These are phyloP conservation scores for Salix arbutifolia DNA, from an alignment of 345 rosid species.

Conservation along the genomic window DNA sequence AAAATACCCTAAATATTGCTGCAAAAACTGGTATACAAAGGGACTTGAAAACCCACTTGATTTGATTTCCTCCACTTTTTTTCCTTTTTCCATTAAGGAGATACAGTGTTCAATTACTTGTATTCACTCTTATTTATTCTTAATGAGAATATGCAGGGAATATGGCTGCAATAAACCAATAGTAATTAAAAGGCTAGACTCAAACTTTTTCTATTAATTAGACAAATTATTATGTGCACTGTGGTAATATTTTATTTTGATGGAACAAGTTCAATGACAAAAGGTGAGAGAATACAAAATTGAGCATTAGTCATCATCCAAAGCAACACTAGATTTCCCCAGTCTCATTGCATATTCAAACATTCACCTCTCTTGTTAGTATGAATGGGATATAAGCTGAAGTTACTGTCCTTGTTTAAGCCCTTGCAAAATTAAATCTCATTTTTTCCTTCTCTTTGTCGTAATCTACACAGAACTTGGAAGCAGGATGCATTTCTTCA, in stretches of 20 bases:
- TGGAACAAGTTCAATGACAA: neutral
- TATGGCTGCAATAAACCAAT: constrained; percentile 1
- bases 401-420: neutral
- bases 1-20: neutral
- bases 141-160: neutral
- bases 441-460: neutral
- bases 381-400: neutral
- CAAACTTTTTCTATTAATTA: neutral
- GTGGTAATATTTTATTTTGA: neutral
- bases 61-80: neutral
- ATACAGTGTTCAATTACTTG: neutral
- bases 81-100: neutral
- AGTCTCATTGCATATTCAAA: neutral
- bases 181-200: neutral
- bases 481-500: neutral
- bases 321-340: neutral
- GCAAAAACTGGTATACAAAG: neutral
- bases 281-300: neutral
- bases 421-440: neutral
- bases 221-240: neutral
- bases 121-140: neutral
- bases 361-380: neutral
- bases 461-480: neutral
- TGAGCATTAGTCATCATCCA: neutral
- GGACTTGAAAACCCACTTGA: neutral